phyloP scores from a whole-genome alignment of 768 basidiomycete species.

The Pleurotus tuber-regium region DNA sequence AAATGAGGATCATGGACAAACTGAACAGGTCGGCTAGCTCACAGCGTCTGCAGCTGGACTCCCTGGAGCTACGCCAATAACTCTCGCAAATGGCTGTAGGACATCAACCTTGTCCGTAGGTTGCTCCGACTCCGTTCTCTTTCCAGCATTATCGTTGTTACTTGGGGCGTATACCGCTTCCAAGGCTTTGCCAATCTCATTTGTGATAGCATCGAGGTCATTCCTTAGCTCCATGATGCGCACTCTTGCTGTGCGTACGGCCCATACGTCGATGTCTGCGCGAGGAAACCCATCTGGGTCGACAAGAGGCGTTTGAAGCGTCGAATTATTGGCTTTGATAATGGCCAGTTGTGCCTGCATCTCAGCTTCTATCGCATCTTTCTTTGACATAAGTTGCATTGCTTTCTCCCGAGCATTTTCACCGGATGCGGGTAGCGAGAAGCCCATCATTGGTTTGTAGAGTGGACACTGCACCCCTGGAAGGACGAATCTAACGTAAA shows the following conservation, averaged over 20 bases:
- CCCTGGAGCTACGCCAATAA: conserved; percentile 74
- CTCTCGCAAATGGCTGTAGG: conserved; percentile 66
- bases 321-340: conserved; percentile 60
- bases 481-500: too few species aligned
- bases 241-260: conserved; percentile 71
- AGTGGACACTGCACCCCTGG: background rate
- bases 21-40: conserved; percentile 8
- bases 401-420: conserved; percentile 55
- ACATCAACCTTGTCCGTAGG: conserved; percentile 8
- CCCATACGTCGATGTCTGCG: conserved; percentile 80
- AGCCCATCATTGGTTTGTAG: conserved; percentile 35
- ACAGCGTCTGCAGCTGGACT: conserved; percentile 88
- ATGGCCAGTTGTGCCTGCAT: conserved; percentile 61
- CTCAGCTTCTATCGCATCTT: conserved; percentile 72
- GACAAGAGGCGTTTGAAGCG: conserved; percentile 72
- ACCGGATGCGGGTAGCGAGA: conserved; percentile 38
- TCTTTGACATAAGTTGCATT: conserved; percentile 60
- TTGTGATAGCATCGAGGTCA: conserved; percentile 65
- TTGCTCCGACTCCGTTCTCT: too few species aligned
- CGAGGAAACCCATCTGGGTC: conserved; percentile 90
- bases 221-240: conserved; percentile 81
- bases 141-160: conserved; percentile 3
- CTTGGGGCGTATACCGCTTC: conserved; percentile 56
- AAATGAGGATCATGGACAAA: background rate
- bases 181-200: conserved; percentile 64